Evolutionary conservation across 2,329 filamentous ascomycete genomes (phyloP).

Genomic region (Coniochaeta pulveracea): DNA sequence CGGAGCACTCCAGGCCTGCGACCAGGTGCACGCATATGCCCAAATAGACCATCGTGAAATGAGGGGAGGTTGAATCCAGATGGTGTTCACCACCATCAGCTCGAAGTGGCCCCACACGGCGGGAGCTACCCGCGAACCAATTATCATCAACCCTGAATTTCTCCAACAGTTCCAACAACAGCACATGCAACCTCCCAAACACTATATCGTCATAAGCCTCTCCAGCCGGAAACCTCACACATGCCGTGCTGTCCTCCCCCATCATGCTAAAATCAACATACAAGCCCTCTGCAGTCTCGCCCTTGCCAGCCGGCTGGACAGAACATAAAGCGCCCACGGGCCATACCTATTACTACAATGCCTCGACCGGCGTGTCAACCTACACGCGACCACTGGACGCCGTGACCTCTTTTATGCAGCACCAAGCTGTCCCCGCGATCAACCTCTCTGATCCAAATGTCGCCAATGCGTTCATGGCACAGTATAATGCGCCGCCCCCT

Average conservation of each 20-base stretch:
- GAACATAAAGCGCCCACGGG: constrained; percentile 84
- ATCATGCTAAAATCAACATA: constrained; percentile 71
- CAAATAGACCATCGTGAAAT: too few species aligned
- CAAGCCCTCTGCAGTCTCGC: constrained; percentile 41
- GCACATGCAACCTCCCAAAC: too few species aligned
- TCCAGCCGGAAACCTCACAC: too few species aligned
- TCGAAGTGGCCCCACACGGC: too few species aligned
- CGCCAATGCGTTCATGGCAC: constrained; percentile 50
- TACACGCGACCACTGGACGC: constrained; percentile 59
- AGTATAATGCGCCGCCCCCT: constrained; percentile 30
- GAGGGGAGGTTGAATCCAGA: too few species aligned
- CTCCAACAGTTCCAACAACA: too few species aligned
- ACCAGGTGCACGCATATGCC: too few species aligned
- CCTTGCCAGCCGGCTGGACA: constrained; percentile 76
- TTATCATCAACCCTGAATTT: too few species aligned
- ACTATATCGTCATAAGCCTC: too few species aligned
- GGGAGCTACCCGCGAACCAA: too few species aligned
- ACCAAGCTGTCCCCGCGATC: constrained; percentile 23
- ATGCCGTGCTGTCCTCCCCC: not conserved
- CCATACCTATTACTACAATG: constrained; percentile 82
- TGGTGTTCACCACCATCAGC: too few species aligned
- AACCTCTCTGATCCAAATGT: constrained; percentile 41
- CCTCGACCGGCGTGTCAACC: constrained; percentile 72
- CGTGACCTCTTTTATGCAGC: constrained; percentile 27
- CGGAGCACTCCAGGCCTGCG: too few species aligned